Evolutionary conservation across 2,329 filamentous ascomycete species (phyloP), one percentile per base, ranked within the genome.

Genomic region (Aspergillus versicolor): DNA sequence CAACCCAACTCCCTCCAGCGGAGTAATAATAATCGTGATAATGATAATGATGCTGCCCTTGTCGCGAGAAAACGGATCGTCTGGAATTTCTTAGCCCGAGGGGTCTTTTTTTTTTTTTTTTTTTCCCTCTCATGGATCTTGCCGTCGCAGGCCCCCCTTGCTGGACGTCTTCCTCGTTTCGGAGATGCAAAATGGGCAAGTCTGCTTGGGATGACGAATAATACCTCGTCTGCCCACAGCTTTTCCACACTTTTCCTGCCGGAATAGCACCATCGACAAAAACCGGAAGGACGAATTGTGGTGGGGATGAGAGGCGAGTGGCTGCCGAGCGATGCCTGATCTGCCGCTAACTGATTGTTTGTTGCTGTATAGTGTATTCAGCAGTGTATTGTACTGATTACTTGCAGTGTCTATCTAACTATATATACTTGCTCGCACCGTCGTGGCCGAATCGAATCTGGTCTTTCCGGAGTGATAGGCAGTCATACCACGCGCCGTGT

Each of bases 271-370:
- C 48, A 49, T 58, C 56, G 50, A 54, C 43, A 38, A 57, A 27
- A 55, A 44, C 38, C 53, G 56, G 55, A 57, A 57, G 17, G 37
- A 15, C 24, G n/a, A 54, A 46, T 30, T 9, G 42, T 45, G 50
- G 60, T 60, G 57, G 60, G 53, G 50, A 58, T 41, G 53, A 37
- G 41, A 50, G 52, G 21, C 54, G 54, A 62, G 51, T 61, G 58
- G 60, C 55, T 54, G 52, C 52, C 45, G 54, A 21, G 52, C 50
- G 52, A 58, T 62, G 60, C 60, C 60, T 62, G 60, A 62, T 62
- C 60, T 60, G 60, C 60, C 58, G 49, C 60, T 62, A 62, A 37
- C 51, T 43, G 49, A 52, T 40, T 15, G 34, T 41, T 19, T 19
- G 48, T 48, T 52, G 46, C 43, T 45, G 43, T 37, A 37, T 37